Conservation (phyloP, 495 filamentous ascomycete genomes). For the Daldinia concentrica region DNA sequence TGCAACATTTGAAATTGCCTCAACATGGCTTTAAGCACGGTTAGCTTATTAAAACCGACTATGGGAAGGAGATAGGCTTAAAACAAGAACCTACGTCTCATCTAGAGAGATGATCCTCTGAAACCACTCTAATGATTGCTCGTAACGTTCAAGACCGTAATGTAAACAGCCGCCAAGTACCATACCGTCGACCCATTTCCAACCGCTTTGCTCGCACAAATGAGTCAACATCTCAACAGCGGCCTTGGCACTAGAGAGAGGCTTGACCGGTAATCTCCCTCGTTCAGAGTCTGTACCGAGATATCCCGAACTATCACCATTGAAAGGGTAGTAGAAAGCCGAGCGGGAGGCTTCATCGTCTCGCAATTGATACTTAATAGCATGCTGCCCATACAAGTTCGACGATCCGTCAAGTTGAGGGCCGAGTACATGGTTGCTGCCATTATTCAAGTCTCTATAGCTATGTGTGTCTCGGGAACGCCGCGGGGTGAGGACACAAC, state of each 20-base stretch:
- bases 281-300: slow-evolving; percentile 15
- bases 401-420: slow-evolving; percentile 35
- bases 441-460: slow-evolving; percentile 10
- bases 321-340: slow-evolving; percentile 39
- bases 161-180: slow-evolving; percentile 91
- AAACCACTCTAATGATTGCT: slow-evolving; percentile 89
- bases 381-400: slow-evolving; percentile 31
- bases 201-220: slow-evolving; percentile 84
- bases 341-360: slow-evolving; percentile 26
- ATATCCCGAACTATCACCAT: slow-evolving; percentile 27
- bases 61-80: background rate
- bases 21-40: slow-evolving; percentile 75
- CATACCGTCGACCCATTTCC: slow-evolving; percentile 97
- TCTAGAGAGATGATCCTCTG: slow-evolving; percentile 83
- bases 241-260: slow-evolving; percentile 64
- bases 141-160: slow-evolving; percentile 89
- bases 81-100: slow-evolving; percentile 66
- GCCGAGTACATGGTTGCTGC: slow-evolving; percentile 5
- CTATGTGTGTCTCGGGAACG: slow-evolving; percentile 19
- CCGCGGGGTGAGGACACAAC: slow-evolving; percentile 24
- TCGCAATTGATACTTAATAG: slow-evolving; percentile 28
- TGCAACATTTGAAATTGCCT: slow-evolving; percentile 93
- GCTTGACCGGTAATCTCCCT: slow-evolving; percentile 29
- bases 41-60: slow-evolving; percentile 7
- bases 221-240: slow-evolving; percentile 82